Evolutionary conservation across 257 asterid species (phyloP), one percentile per base, ranked within the genome.

Genomic region (Dorcoceras hygrometricum): DNA sequence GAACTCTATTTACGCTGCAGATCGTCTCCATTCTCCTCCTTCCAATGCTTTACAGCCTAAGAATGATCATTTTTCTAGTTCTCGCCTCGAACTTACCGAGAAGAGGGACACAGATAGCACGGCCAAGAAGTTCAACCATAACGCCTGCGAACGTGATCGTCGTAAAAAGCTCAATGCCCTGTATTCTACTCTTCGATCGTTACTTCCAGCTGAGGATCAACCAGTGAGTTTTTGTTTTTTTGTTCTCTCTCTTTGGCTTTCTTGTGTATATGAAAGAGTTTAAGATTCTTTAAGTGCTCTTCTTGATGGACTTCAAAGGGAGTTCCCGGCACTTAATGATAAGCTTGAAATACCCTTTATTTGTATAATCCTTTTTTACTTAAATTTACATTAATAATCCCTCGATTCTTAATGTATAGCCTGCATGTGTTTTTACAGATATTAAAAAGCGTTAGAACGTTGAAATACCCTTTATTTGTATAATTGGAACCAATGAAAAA

Each of bases 71-170:
- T 76, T 59, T 0, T 23, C 60, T 3, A 19, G 65, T 43, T 59
- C 36, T 8, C 6, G 22, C 6, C 66, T 57, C 0, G 73, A 59
- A 29, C 60, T 66, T 1, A 23, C 5, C n/a, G 11, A 34, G 12
- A 27, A 56, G 2, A 78, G 65, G 0, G 78, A 69, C 9, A 6
- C 34, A 8, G 27, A 67, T 7, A 20, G 63, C 5, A 61, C 5
- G 28, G 78, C 63, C 2, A 87, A 82, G 85, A 88, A 86, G 80
- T 75, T 84, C 43, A 81, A 84, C 73, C 97, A 90, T 54, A 90
- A 90, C 56, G 96, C 96, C 1, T 83, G 86, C 14, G 97, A 90
- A 62, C 84, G 97, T 0, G 87, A 88, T 31, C 96, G 96, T 14
- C 93, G 97, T 11, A 83, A 81, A 59, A 81, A 60, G 3, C 85